These are phyloP conservation scores for Colletotrichum graminicola DNA, from an alignment of 2,329 filamentous ascomycete genomes.

Conservation along the genomic window DNA sequence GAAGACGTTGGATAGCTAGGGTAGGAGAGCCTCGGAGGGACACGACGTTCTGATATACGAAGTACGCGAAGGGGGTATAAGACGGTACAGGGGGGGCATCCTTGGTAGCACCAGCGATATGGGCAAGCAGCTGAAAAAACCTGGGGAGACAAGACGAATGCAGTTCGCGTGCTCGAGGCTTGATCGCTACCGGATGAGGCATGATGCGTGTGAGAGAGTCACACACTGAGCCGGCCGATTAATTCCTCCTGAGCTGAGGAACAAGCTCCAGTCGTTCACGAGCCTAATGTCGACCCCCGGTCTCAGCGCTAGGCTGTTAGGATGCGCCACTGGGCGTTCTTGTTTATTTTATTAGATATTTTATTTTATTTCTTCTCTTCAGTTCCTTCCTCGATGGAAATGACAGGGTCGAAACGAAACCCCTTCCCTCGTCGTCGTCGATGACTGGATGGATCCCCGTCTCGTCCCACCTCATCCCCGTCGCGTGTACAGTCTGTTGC, in stretches of 20 bases:
- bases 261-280: constrained; percentile 4
- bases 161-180: not conserved
- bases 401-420: constrained; percentile 1
- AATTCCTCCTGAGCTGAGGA: constrained; percentile 1
- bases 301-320: constrained; percentile 22
- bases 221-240: not conserved
- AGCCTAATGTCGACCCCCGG: constrained; percentile 13
- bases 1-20: too few species aligned
- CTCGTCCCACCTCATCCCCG: not conserved
- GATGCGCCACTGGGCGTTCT: constrained; percentile 11
- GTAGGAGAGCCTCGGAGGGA: not conserved
- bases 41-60: constrained; percentile 23
- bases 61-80: not conserved
- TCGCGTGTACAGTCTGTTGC: too few species aligned
- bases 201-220: constrained; percentile 9
- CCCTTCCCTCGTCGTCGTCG: not conserved
- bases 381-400: constrained; percentile 7
- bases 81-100: not conserved
- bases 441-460: not conserved
- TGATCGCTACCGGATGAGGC: constrained; percentile 24
- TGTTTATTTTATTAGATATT: not conserved
- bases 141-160: constrained; percentile 12
- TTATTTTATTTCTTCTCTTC: too few species aligned
- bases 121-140: not conserved
- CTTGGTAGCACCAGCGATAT: not conserved